These are phyloP conservation scores for Ascocoryne sarcoides DNA, from an alignment of 2,329 filamentous ascomycete genomes.

Conservation along the genomic window DNA sequence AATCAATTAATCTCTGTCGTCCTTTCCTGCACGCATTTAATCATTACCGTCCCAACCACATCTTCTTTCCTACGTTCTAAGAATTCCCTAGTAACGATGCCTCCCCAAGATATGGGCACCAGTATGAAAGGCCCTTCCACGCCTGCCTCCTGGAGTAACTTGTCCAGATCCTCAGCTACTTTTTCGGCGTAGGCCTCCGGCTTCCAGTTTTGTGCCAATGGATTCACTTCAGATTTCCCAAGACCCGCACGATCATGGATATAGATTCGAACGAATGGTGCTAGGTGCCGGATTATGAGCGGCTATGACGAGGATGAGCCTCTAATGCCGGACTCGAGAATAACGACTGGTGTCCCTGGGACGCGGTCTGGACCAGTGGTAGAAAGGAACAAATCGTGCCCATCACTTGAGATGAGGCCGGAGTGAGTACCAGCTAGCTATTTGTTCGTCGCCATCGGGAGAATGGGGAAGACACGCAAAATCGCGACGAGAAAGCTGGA, in stretches of 20 bases:
- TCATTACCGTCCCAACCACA: conserved; percentile 13
- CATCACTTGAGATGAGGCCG: too few species aligned
- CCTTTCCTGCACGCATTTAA: too few species aligned
- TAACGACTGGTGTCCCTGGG: conserved; percentile 15
- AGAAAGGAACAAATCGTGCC: conserved; percentile 17
- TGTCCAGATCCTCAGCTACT: conserved; percentile 10
- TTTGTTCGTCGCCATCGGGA: too few species aligned
- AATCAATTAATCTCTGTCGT: too few species aligned
- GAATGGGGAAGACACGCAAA: too few species aligned
- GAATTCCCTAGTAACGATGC: conserved; percentile 11
- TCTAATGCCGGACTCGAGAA: conserved; percentile 21
- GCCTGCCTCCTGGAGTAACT: conserved; percentile 6
- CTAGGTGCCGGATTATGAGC: conserved; percentile 15
- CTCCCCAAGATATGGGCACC: conserved; percentile 12
- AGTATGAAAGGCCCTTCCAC: conserved; percentile 10
- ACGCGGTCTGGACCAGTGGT: conserved; percentile 19
- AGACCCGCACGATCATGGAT: conserved; percentile 23
- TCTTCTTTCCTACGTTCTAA: conserved; percentile 9
- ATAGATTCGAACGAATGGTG: conserved; percentile 17
- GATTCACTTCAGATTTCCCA: conserved; percentile 14
- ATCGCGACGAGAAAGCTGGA: too few species aligned
- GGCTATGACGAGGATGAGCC: conserved; percentile 19
- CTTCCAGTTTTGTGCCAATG: too few species aligned
- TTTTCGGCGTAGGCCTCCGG: conserved; percentile 5
- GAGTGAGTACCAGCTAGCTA: too few species aligned